phyloP scores from a whole-genome alignment of 2,329 filamentous ascomycete species.

The Colletotrichum theobromicola region DNA sequence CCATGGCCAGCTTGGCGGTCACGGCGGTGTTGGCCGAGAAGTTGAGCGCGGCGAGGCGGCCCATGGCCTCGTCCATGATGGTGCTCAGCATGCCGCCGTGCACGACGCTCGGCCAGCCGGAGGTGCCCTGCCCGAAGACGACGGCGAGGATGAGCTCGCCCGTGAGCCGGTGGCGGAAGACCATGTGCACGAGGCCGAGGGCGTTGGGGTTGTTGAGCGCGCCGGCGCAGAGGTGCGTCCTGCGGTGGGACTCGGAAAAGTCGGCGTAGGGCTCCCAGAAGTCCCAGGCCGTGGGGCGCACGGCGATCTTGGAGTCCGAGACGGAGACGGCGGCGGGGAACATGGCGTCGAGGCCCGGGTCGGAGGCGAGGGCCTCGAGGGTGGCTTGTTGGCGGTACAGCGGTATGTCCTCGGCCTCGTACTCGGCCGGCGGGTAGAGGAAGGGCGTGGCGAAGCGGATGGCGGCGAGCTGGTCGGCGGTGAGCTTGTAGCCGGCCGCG shows the following conservation, averaged over 20 bases:
- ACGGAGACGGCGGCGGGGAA: background rate
- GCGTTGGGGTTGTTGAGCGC: slow-evolving; percentile 32
- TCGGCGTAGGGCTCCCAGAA: slow-evolving; percentile 10
- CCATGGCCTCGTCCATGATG: slow-evolving; percentile 43
- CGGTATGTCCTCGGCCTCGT: background rate
- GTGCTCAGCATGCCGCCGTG: slow-evolving; percentile 43
- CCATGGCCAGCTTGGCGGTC: slow-evolving; percentile 10
- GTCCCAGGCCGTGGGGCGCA: background rate
- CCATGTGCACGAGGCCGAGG: slow-evolving; percentile 36
- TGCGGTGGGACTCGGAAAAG: background rate
- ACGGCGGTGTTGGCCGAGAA: slow-evolving; percentile 17
- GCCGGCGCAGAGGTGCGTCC: slow-evolving; percentile 38
- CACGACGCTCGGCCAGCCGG: slow-evolving; percentile 35
- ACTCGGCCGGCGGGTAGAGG: background rate
- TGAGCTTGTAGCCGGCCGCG: slow-evolving; percentile 9
- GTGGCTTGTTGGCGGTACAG: background rate
- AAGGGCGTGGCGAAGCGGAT: slow-evolving; percentile 8
- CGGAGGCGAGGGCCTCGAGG: background rate
- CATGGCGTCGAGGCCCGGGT: background rate
- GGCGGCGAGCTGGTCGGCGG: background rate
- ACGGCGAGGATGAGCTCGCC: slow-evolving; percentile 34
- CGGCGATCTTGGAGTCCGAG: background rate
- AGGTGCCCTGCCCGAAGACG: slow-evolving; percentile 36
- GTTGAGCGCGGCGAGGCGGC: slow-evolving; percentile 19
- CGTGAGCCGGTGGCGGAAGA: slow-evolving; percentile 33